Evolutionary conservation across 2,329 filamentous ascomycete species (phyloP).

Genomic region (Talaromyces pinophilus): DNA sequence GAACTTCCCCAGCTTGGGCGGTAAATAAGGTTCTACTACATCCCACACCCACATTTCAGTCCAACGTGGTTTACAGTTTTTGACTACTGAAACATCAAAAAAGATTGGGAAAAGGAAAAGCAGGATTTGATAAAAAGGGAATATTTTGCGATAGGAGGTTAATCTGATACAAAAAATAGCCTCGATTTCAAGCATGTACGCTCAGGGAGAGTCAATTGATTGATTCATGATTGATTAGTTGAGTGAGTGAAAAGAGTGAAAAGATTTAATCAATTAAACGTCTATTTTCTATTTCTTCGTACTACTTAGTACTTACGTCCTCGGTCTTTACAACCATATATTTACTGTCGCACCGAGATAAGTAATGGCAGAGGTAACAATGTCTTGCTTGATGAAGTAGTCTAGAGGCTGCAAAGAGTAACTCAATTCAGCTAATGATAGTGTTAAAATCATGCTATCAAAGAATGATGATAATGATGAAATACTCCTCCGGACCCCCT

Average conservation of each 20-base stretch:
- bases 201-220: constrained; percentile 13
- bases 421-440: constrained; percentile 4
- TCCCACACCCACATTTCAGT: constrained; percentile 4
- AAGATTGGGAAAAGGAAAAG: constrained; percentile 6
- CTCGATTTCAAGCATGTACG: constrained; percentile 19
- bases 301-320: background rate
- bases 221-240: constrained; percentile 14
- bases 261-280: background rate
- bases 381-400: background rate
- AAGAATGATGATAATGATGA: background rate
- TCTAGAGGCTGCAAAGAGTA: background rate
- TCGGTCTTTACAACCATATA: background rate
- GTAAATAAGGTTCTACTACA: constrained; percentile 35
- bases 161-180: constrained; percentile 14
- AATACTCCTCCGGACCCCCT: background rate
- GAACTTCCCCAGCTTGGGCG: constrained; percentile 50
- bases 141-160: constrained; percentile 13
- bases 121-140: constrained; percentile 11
- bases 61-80: background rate
- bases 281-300: background rate
- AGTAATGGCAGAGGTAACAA: background rate
- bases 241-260: constrained; percentile 9
- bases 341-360: background rate
- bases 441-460: background rate
- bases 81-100: constrained; percentile 8